Percentiles rank a stretch among this genome's conserved stretches.
These are phyloP conservation scores for Ophiosphaerella herpotricha DNA, from an alignment of 2,329 filamentous ascomycete genomes.

Conservation along the genomic window DNA sequence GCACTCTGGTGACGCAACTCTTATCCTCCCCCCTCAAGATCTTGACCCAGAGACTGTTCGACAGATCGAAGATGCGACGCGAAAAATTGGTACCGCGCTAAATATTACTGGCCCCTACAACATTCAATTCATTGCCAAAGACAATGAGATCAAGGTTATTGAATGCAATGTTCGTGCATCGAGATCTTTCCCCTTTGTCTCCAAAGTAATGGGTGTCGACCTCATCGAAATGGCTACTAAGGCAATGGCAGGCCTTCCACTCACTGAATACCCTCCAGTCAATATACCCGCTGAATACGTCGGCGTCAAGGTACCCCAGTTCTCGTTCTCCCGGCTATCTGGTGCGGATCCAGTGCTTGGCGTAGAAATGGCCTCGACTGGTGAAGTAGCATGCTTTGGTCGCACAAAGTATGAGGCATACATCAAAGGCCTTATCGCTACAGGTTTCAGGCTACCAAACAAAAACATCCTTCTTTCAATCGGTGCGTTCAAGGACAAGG, in stretches of 20 bases:
- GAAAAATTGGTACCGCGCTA: slow-evolving; percentile 90
- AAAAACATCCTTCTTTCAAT: slow-evolving; percentile 95
- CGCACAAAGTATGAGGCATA: slow-evolving; percentile 97
- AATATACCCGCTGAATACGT: slow-evolving; percentile 81
- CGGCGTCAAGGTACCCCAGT: slow-evolving; percentile 97
- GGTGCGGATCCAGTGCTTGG: slow-evolving; percentile 95
- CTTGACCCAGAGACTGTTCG: slow-evolving; percentile 84
- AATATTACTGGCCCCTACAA: slow-evolving; percentile 98
- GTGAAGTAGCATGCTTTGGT: slow-evolving; percentile 96
- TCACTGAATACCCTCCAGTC: slow-evolving; percentile 79
- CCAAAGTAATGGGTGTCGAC: slow-evolving; percentile 97
- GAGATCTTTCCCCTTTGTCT: slow-evolving; percentile 96
- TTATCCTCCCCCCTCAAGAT: slow-evolving; percentile 94
- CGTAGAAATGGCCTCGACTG: slow-evolving; percentile 98
- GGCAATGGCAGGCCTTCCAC: slow-evolving; percentile 85
- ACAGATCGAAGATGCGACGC: slow-evolving; percentile 90
- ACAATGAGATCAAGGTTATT: slow-evolving; percentile 99
- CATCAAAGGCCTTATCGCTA: slow-evolving; percentile 92
- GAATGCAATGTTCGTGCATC: slow-evolving; percentile 98
- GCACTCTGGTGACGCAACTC: slow-evolving; percentile 94
- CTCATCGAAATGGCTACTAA: slow-evolving; percentile 98
- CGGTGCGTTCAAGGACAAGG: slow-evolving; percentile 96
- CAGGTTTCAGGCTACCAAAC: slow-evolving; percentile 94
- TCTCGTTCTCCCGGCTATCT: slow-evolving; percentile 96
- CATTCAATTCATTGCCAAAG: slow-evolving; percentile 99